Evolutionary conservation across 192 early-diverging fungal species (phyloP), one percentile per base, ranked within the genome.

Genomic region (Pilaira anomala): DNA sequence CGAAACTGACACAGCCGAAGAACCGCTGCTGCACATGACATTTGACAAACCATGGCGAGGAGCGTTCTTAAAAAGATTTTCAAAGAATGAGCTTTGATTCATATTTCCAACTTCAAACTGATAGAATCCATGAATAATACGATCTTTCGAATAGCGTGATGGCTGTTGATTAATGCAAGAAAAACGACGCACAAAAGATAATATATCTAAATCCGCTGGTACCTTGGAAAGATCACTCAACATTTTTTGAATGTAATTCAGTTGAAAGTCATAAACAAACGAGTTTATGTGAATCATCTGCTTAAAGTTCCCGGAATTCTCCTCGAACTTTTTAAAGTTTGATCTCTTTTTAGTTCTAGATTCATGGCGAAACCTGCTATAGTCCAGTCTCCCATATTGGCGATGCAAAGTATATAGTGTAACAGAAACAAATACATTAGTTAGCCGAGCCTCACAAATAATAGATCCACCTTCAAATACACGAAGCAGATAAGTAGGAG

Each of bases 261-360:
- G 41, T 45, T 83, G 81, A 29, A 83, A 85, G 46, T 85, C 83
- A 56, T 81, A 81, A 2, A 85, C 75, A 60, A 85, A 85, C 13
- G 81, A 83, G 57, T 85, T 81, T 25, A 83, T 74, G 33, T 82
- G 83, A 28, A 83, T 78, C 8, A 73, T 59, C 18, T 79, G 75
- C 56, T 82, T 85, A 41, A 85, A 81, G 41, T 73, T 60, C 1
- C 68, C 77, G 36, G 77, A 82, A 48, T 78, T 80, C 54, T 83
- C 77, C 3, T 74, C 79, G 25, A 83, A 83, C n/a, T 65, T 21
- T 11, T 74, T 69, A 18, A 85, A 63, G 49, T 68, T 75, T 6
- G 73, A 58, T 24, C 72, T 62, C 36, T 80, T 65, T 13, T 24
- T 65, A 22, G 25, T 28, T 19, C 49, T 21, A 3, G 41, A 51